Evolutionary conservation across 129 eudicot species (phyloP).

Genomic region (Kitagawia praeruptora): DNA sequence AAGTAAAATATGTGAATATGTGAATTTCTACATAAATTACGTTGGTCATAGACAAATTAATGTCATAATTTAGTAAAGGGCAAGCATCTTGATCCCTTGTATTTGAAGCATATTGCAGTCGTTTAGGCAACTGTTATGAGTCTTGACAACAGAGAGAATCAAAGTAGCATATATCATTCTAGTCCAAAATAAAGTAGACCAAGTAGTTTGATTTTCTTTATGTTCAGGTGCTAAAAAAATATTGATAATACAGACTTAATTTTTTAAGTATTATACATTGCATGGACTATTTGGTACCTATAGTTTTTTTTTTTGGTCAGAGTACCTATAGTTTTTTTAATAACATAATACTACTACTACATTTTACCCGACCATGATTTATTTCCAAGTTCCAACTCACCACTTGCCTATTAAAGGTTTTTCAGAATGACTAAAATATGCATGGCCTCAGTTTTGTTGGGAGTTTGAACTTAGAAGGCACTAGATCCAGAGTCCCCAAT

Average conservation of each 20-base stretch:
- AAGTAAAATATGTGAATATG: no score
- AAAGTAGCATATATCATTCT: not conserved
- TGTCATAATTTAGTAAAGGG: not conserved
- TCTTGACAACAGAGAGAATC: not conserved
- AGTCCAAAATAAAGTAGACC: not conserved
- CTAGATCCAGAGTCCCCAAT: not conserved
- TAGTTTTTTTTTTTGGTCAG: no score
- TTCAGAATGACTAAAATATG: slow-evolving; percentile 79
- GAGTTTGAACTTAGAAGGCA: not conserved
- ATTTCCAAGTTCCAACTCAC: slow-evolving; percentile 30
- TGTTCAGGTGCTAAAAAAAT: not conserved
- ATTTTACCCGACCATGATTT: not conserved
- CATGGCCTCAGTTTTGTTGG: slow-evolving; percentile 40
- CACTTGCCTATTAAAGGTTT: slow-evolving; percentile 49
- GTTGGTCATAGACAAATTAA: no score
- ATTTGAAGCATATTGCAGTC: slow-evolving; percentile 78
- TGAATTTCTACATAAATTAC: no score
- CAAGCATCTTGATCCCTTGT: no score
- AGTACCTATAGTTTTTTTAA: no score
- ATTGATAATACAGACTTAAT: not conserved
- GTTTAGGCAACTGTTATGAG: slow-evolving; percentile 69
- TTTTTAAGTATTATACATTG: not conserved
- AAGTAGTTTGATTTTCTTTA: not conserved
- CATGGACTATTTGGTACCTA: not conserved
- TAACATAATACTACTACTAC: no score